Conservation (phyloP, 495 filamentous ascomycete genomes). For the Penicillium longicatenatum region DNA sequence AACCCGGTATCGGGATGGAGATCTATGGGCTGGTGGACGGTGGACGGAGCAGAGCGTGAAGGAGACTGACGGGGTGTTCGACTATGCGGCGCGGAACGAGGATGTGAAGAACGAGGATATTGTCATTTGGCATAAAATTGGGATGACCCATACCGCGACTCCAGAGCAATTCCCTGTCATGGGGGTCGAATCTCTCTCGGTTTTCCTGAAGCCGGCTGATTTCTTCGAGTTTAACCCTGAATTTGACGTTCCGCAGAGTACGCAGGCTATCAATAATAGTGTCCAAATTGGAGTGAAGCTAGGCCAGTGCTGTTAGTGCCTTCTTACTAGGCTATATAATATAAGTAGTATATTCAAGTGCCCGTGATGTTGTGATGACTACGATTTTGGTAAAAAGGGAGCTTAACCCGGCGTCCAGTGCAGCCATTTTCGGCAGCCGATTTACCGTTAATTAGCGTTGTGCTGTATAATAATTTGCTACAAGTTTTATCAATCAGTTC, state of each 20-base stretch:
- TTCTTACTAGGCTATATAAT: too few relatives aligned
- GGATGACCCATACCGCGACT: constrained; percentile 60
- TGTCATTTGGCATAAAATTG: constrained; percentile 57
- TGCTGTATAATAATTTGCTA: too few relatives aligned
- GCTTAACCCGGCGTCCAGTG: too few relatives aligned
- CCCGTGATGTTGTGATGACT: too few relatives aligned
- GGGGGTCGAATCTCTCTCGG: constrained; percentile 47
- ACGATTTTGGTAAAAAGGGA: too few relatives aligned
- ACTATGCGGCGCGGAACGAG: constrained; percentile 16
- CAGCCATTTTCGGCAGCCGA: too few relatives aligned
- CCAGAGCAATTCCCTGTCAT: constrained; percentile 69
- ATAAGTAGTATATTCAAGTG: too few relatives aligned
- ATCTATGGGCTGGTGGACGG: constrained; percentile 75
- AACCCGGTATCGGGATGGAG: constrained; percentile 71
- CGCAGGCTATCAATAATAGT: constrained; percentile 34
- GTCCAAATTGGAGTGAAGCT: constrained; percentile 21
- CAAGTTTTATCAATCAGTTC: too few relatives aligned
- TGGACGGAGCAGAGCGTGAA: constrained; percentile 72
- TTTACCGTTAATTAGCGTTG: too few relatives aligned
- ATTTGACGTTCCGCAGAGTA: constrained; percentile 36
- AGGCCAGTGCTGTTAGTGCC: too few relatives aligned
- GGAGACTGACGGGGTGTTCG: too few relatives aligned
- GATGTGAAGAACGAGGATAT: constrained; percentile 52
- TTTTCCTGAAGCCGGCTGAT: constrained; percentile 67
- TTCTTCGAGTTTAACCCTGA: constrained; percentile 75